phyloP scores from a whole-genome alignment of 768 basidiomycete genomes.

The Collybiopsis luxurians region DNA sequence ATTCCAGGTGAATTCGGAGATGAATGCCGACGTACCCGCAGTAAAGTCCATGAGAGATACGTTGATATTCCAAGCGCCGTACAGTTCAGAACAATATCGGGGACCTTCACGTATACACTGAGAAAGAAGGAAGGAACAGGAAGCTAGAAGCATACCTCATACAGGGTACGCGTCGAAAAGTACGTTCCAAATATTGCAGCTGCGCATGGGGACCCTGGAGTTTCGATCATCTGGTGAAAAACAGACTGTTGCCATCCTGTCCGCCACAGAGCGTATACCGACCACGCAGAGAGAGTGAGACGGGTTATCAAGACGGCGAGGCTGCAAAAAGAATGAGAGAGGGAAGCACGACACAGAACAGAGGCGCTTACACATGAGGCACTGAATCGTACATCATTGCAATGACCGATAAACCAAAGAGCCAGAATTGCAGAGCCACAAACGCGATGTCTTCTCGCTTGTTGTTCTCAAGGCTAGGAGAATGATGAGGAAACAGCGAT shows the following conservation, averaged over 20 bases:
- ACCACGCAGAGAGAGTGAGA: conserved; percentile 45
- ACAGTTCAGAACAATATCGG: conserved; percentile 44
- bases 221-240: conserved; percentile 35
- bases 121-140: background rate
- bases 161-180: conserved; percentile 35
- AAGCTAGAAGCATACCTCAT: conserved; percentile 35
- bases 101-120: conserved; percentile 32
- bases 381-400: conserved; percentile 50
- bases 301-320: conserved; percentile 49
- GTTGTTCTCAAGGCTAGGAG: conserved; percentile 37
- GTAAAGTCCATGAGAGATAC: conserved; percentile 44
- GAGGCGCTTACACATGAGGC: conserved; percentile 44
- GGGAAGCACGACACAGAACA: background rate
- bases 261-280: conserved; percentile 48
- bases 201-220: conserved; percentile 43
- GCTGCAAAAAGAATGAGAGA: conserved; percentile 21
- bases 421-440: conserved; percentile 52
- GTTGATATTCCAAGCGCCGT: conserved; percentile 39
- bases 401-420: conserved; percentile 47
- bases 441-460: conserved; percentile 46
- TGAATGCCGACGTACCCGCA: conserved; percentile 13
- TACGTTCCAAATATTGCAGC: conserved; percentile 45
- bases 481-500: background rate
- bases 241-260: conserved; percentile 30
- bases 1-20: background rate